Conservation (phyloP, 805 yeast species). For the Saturnispora halmiae region DNA sequence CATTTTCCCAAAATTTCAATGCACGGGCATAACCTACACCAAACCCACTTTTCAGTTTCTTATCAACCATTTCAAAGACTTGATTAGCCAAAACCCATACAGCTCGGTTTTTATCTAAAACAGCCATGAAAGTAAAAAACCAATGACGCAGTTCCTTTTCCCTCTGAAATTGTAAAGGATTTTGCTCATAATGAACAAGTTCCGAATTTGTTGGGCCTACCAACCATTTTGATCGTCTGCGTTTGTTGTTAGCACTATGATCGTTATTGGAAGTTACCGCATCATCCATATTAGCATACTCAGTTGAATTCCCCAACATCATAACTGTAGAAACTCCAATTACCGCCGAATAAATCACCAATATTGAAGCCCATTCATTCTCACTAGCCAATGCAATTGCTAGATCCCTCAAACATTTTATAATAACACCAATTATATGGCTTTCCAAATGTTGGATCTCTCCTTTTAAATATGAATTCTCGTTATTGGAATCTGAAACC, state of each 20-base stretch:
- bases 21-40: slow-evolving; percentile 8
- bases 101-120: neutral
- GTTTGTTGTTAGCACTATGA: too few species aligned
- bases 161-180: slow-evolving; percentile 1
- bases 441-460: slow-evolving; percentile 28
- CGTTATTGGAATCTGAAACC: neutral
- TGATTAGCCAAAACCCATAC: slow-evolving; percentile 3
- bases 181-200: slow-evolving; percentile 1
- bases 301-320: slow-evolving; percentile 4
- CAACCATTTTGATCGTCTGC: slow-evolving; percentile 5
- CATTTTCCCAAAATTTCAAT: slow-evolving; percentile 2
- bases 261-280: too few species aligned
- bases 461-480: neutral
- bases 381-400: slow-evolving; percentile 32
- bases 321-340: slow-evolving; percentile 8
- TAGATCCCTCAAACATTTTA: slow-evolving; percentile 35
- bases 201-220: slow-evolving; percentile 1
- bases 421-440: slow-evolving; percentile 24
- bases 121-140: slow-evolving; percentile 6
- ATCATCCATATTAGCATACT: neutral
- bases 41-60: slow-evolving; percentile 1
- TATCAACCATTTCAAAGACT: slow-evolving; percentile 1
- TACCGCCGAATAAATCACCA: slow-evolving; percentile 35
- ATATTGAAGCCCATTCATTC: slow-evolving; percentile 34
- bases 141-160: slow-evolving; percentile 6